Conservation (phyloP, 768 basidiomycete species). For the Tremella mesenterica region DNA sequence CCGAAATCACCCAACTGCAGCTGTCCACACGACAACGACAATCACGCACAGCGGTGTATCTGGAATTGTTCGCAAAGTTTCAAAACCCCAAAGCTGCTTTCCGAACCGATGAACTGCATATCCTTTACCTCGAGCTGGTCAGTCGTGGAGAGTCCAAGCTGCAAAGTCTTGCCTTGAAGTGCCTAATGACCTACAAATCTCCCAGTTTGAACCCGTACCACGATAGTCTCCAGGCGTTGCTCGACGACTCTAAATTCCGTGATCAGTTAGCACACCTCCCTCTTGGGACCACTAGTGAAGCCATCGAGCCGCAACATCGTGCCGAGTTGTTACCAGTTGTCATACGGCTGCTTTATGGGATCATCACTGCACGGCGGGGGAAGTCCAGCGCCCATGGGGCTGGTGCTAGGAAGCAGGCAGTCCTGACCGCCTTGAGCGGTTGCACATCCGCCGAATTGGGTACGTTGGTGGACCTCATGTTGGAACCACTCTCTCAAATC, state of each 20-base stretch:
- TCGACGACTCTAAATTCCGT: constrained; percentile 82
- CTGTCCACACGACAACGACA: constrained; percentile 36
- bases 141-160: constrained; percentile 74
- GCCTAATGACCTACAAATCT: constrained; percentile 72
- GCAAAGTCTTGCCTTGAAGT: constrained; percentile 66
- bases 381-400: constrained; percentile 54
- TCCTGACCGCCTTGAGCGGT: constrained; percentile 61
- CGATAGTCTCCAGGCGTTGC: constrained; percentile 58
- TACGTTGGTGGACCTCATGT: constrained; percentile 77
- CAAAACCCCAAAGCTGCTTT: constrained; percentile 83
- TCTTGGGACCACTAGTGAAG: constrained; percentile 50
- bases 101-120: constrained; percentile 57
- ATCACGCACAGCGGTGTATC: constrained; percentile 57
- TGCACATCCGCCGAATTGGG: constrained; percentile 66
- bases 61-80: constrained; percentile 80
- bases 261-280: constrained; percentile 72
- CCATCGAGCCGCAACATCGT: constrained; percentile 54
- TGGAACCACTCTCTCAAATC: constrained; percentile 54
- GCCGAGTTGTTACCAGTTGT: constrained; percentile 59
- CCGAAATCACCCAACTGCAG: constrained; percentile 24
- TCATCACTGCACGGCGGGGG: constrained; percentile 73
- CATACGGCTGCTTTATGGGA: constrained; percentile 72
- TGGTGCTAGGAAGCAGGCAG: constrained; percentile 62
- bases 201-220: constrained; percentile 54
- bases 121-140: constrained; percentile 63